Evolutionary conservation across 352 stramenopile genomes (phyloP), one percentile per base, ranked within the genome.

Genomic region (Salisapilia sapeloensis): DNA sequence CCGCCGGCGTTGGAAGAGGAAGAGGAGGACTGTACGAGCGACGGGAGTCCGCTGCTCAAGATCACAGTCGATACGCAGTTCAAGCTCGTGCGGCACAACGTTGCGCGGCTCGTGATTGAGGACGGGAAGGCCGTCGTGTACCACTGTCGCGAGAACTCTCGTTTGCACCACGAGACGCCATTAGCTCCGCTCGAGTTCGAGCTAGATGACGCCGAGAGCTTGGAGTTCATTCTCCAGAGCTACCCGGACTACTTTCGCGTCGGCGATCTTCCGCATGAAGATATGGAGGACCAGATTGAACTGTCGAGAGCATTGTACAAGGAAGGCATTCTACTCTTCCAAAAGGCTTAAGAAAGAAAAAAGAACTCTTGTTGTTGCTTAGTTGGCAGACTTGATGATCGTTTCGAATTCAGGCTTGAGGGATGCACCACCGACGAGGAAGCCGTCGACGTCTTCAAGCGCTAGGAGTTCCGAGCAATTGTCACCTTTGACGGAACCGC

Each of bases 371-470:
- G n/a, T n/a, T n/a, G n/a, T n/a, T 10, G 15, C 27, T 59, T 55
- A 64, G 18, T 52, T 45, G 6, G 58, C 58, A 32, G 44, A 59
- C 38, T 57, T 53, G 34, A 71, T 66, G 45, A 75, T 75, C 36
- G 86, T 90, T 47, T 93, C 77, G 38, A 96, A 95, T 35, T 96
- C 81, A 16, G 77, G 69, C 43, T 94, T 95, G 46, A 97, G 71
- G 24, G 84, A 94, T 5, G 89, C 89, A 34, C 89, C 86, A 32
- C 89, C 89, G 23, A 97, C 87, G 15, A 97, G 66, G 66, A 97
- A 97, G 16, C 89, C 89, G 40, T 97, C 89, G 29, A 84, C 64
- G 39, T 84, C 71, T 14, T 74, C 49, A 20, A 92, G 62, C 18
- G 56, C 58, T 32, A 94, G 92, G 40, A 97, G 74, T 33, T 89